Percentiles rank a stretch among this genome's conserved stretches.
phyloP scores from a whole-genome alignment of 257 asterid species.

The Penstemon newberryi region DNA sequence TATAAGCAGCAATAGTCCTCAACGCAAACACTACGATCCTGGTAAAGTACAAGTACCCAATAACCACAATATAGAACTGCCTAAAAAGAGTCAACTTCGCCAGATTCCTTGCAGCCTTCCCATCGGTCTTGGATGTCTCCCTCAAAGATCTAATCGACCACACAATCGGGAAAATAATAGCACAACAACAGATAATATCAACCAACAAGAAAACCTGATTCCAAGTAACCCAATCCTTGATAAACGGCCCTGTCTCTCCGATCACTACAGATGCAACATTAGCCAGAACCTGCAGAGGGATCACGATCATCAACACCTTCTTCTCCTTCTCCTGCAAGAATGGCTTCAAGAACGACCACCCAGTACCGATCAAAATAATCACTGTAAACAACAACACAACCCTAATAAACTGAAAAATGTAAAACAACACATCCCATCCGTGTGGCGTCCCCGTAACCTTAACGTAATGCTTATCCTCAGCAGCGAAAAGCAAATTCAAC shows the following conservation, averaged over 20 bases:
- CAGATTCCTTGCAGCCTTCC: conserved; percentile 96
- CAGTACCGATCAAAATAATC: conserved; percentile 82
- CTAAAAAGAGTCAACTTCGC: conserved; percentile 87
- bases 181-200: conserved; percentile 89
- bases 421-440: conserved; percentile 97
- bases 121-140: conserved; percentile 96
- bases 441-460: conserved; percentile 96
- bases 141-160: conserved; percentile 96
- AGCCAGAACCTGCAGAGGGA: conserved; percentile 91
- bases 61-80: conserved; percentile 92
- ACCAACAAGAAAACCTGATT: conserved; percentile 87
- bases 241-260: conserved; percentile 97
- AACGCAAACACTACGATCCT: conserved; percentile 95
- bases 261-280: conserved; percentile 86
- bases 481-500: conserved; percentile 78
- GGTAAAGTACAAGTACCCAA: conserved; percentile 90
- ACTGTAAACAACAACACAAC: conserved; percentile 84
- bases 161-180: conserved; percentile 89
- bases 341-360: conserved; percentile 93
- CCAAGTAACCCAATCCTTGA: conserved; percentile 94
- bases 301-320: conserved; percentile 96
- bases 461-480: conserved; percentile 94
- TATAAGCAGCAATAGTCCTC: conserved; percentile 81
- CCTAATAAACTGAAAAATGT: conserved; percentile 86
- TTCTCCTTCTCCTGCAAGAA: conserved; percentile 91